Conservation (phyloP, 257 asterid genomes). For the Plantago elongata region DNA sequence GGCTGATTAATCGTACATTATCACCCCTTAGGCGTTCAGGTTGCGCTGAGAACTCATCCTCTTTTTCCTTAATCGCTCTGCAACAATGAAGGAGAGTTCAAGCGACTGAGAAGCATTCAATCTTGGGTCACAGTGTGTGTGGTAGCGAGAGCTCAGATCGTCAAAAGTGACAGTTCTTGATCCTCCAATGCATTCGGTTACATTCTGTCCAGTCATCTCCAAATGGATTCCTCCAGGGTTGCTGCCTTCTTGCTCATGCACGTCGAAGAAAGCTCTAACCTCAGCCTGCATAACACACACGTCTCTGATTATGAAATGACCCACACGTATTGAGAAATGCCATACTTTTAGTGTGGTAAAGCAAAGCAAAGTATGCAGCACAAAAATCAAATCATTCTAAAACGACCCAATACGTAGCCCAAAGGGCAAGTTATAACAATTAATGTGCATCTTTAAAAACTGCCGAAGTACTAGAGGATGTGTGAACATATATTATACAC, state of each 20-base stretch:
- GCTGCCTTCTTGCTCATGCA: conserved; percentile 90
- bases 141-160: conserved; percentile 76
- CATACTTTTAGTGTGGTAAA: too few relatives aligned
- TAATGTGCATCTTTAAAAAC: not conserved
- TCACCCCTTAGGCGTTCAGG: conserved; percentile 21
- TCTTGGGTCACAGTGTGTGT: conserved; percentile 81
- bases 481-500: not conserved
- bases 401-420: too few relatives aligned
- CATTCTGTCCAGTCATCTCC: conserved; percentile 86
- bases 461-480: not conserved
- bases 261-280: conserved; percentile 85
- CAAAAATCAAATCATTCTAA: too few relatives aligned
- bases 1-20: not conserved
- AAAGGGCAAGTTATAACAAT: not conserved
- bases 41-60: conserved; percentile 51
- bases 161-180: conserved; percentile 71
- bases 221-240: conserved; percentile 81
- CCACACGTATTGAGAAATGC: too few relatives aligned
- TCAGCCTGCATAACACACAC: conserved; percentile 39
- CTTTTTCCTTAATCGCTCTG: conserved; percentile 62
- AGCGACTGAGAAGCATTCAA: conserved; percentile 80
- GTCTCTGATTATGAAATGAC: too few relatives aligned
- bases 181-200: conserved; percentile 84
- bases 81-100: conserved; percentile 67
- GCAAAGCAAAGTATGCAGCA: too few relatives aligned